These are phyloP conservation scores for Fragilaria crotonensis DNA, from an alignment of 108 stramenopile genomes.

Conservation along the genomic window DNA sequence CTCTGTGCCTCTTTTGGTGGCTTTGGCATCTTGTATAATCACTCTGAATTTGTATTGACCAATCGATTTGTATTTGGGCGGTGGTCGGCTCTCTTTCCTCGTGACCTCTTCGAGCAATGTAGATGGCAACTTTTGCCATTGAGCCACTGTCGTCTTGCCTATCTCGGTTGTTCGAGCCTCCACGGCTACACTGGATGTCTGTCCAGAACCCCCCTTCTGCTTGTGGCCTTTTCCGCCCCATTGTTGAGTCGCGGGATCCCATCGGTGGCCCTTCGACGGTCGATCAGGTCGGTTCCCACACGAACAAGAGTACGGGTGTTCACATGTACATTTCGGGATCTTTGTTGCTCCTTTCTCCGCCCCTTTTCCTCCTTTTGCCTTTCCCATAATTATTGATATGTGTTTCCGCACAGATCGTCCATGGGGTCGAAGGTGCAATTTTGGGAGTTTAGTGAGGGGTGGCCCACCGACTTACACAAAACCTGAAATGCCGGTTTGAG, in stretches of 20 bases:
- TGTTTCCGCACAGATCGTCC: no score
- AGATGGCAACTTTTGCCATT: conserved; percentile 85
- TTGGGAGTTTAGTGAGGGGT: no score
- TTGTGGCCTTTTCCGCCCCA: conserved; percentile 89
- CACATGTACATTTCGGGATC: conserved; percentile 55
- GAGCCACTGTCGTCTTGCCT: conserved; percentile 66
- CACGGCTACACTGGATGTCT: conserved; percentile 34
- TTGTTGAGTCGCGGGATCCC: conserved; percentile 65
- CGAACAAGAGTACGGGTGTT: conserved; percentile 66
- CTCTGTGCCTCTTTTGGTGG: conserved; percentile 33
- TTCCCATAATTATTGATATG: conserved; percentile 9
- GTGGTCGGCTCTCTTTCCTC: conserved; percentile 53
- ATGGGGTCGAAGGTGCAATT: no score
- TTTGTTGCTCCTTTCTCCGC: neutral
- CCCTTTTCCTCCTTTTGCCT: neutral
- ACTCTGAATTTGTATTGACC: conserved; percentile 27
- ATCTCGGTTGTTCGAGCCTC: conserved; percentile 49
- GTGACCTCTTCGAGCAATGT: conserved; percentile 59
- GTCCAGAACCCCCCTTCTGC: conserved; percentile 74
- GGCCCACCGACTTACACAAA: no score
- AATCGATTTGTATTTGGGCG: conserved; percentile 44
- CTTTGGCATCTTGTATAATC: conserved; percentile 77
- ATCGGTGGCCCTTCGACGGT: conserved; percentile 69
- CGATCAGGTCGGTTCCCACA: conserved; percentile 85
- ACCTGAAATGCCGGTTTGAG: no score